Evolutionary conservation across 2,329 filamentous ascomycete species (phyloP), one percentile per base, ranked within the genome.

Genomic region (Ophiocordyceps australis): DNA sequence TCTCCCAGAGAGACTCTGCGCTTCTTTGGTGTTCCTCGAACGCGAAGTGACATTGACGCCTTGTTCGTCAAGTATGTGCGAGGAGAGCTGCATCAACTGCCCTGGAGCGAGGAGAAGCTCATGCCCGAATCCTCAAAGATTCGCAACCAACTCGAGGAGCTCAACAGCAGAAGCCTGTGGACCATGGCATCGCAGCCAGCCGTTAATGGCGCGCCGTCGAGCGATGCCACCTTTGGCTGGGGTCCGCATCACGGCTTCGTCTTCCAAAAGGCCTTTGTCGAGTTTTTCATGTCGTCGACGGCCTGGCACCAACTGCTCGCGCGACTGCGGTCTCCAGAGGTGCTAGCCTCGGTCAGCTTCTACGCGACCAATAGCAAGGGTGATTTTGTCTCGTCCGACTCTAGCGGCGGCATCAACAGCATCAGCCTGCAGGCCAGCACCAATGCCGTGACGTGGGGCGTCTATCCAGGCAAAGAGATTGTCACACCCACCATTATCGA

Each of bases 241-340:
- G 89, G 89, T 2, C 89, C 89, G 0, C 68, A 66, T 25, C 74
- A 85, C 40, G 89, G 89, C 12, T 95, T 92, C 47, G 83, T 95
- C 24, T 98, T 94, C 58, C 89, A 98, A 45, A 98, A 95, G 53
- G 78, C 86, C 0, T 98, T 98, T 49, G 83, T 98, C 26, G 89
- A 98, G 49, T 82, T 95, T 54, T 98, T 98, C 60, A 56, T 92
- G 30, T 74, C 85, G 0, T 54, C 61, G 0, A 49, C 63, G 1
- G 79, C 86, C 46, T 95, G 83, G 74, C 49, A 55, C 11, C 46
- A 47, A 2, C 61, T 98, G 17, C 65, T 67, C 34, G 59, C 62
- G 4, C 65, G 69, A 30, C 65, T 95, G 23, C 45, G 51, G 27
- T 54, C 53, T 9, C 52, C 65, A 19, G 68, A 69, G 28, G 54